Conservation (phyloP, 176 grass and related monocot genomes). For the Avena insularis region DNA sequence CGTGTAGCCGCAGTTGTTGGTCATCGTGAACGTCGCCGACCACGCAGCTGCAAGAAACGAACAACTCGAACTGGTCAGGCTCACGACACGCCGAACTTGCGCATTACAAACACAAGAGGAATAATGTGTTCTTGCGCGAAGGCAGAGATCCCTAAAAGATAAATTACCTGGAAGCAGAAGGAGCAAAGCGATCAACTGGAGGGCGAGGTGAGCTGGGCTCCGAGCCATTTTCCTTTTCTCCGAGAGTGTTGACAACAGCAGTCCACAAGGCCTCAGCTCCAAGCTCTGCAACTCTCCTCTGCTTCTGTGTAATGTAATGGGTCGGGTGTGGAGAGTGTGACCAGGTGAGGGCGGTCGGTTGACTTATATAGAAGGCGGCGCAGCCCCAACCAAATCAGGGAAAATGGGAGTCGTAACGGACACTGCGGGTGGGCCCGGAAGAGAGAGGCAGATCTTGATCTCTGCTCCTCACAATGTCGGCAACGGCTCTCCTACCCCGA, state of each 20-base stretch:
- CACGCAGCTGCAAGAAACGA: slow-evolving; percentile 43
- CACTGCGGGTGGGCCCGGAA: not conserved
- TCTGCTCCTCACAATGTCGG: slow-evolving; percentile 21
- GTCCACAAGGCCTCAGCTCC: not conserved
- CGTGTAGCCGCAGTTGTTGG: slow-evolving; percentile 81
- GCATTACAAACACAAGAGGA: not conserved
- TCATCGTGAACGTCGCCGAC: slow-evolving; percentile 81
- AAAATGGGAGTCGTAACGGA: not conserved
- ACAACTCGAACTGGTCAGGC: not conserved
- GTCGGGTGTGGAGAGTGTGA: not conserved
- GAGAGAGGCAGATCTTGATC: not conserved
- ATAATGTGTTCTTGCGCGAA: too few species aligned
- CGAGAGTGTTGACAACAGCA: not conserved
- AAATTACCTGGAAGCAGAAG: slow-evolving; percentile 46
- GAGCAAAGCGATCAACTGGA: slow-evolving; percentile 45
- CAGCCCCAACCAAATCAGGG: not conserved
- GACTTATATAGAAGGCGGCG: slow-evolving; percentile 39
- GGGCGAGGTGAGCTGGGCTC: slow-evolving; percentile 35
- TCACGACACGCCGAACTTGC: not conserved
- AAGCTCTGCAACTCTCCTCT: slow-evolving; percentile 14
- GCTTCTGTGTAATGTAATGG: not conserved
- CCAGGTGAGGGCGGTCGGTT: not conserved
- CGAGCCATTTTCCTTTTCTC: slow-evolving; percentile 34
- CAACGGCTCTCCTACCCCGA: not conserved
- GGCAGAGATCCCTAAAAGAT: not conserved